These are phyloP conservation scores for Paraurostyla sp. DNA, from an alignment of 73 alveolate genomes.

Conservation along the genomic window DNA sequence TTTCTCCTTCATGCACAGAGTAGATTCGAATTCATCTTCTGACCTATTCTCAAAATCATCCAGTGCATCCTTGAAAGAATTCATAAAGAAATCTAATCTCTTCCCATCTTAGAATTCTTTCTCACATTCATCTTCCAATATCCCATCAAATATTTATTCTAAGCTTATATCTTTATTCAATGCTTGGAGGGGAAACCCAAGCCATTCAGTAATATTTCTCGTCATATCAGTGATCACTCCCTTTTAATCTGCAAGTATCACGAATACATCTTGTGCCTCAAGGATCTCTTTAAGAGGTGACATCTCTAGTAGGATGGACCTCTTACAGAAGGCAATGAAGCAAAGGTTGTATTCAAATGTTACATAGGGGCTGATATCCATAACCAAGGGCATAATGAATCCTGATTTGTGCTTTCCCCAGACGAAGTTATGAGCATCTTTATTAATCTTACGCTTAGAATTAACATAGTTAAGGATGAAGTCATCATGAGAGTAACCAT, in stretches of 20 bases:
- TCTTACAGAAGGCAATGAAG: constrained; percentile 52
- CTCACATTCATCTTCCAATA: constrained; percentile 52
- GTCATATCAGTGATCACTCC: constrained; percentile 66
- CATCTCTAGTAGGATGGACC: constrained; percentile 57
- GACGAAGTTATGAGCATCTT: constrained; percentile 43
- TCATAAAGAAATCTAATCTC: constrained; percentile 53
- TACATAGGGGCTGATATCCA: constrained; percentile 60
- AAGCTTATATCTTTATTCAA: constrained; percentile 45
- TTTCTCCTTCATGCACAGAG: constrained; percentile 54
- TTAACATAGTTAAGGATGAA: constrained; percentile 53
- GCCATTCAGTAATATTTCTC: constrained; percentile 60
- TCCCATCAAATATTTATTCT: constrained; percentile 56
- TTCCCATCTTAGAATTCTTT: constrained; percentile 55
- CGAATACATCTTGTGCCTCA: constrained; percentile 61
- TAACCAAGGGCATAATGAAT: constrained; percentile 57
- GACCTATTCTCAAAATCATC: constrained; percentile 62
- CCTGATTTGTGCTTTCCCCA: constrained; percentile 68
- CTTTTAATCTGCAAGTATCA: constrained; percentile 36
- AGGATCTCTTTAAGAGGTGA: constrained; percentile 45
- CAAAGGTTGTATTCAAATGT: constrained; percentile 56
- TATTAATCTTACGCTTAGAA: constrained; percentile 29
- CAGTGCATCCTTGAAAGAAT: constrained; percentile 58
- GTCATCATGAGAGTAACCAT: constrained; percentile 48
- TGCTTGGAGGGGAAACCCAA: constrained; percentile 49
- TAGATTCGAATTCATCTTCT: constrained; percentile 53